phyloP scores from a whole-genome alignment of 805 yeast genomes.

The Starmerella riodocensis region DNA sequence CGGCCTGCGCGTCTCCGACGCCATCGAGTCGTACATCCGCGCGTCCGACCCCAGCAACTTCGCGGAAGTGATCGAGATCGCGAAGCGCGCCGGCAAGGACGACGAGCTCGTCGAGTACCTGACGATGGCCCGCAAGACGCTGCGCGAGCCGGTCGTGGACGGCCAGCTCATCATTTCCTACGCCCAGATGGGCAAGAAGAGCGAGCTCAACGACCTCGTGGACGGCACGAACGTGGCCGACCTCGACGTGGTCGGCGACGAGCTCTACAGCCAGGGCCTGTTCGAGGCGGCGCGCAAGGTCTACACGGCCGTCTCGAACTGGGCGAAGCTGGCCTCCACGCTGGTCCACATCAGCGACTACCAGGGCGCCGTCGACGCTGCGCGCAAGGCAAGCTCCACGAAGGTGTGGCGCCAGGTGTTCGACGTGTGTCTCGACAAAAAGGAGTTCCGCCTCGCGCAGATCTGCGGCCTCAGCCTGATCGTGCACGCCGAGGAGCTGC shows the following conservation, averaged over 20 bases:
- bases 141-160: conserved; percentile 86
- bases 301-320: conserved; percentile 75
- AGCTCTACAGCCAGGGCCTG: conserved; percentile 62
- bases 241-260: conserved; percentile 83
- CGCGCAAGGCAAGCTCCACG: conserved; percentile 89
- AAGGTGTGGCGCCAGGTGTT: conserved; percentile 96
- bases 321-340: conserved; percentile 93
- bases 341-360: conserved; percentile 82
- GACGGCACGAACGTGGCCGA: conserved; percentile 87
- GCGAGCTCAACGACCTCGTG: conserved; percentile 74
- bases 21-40: conserved; percentile 79
- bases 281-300: conserved; percentile 88
- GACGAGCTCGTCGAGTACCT: conserved; percentile 82
- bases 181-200: conserved; percentile 61
- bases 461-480: conserved; percentile 95
- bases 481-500: conserved; percentile 93
- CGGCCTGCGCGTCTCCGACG: conserved; percentile 82
- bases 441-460: conserved; percentile 93
- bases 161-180: conserved; percentile 80
- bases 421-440: conserved; percentile 88
- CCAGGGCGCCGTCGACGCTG: conserved; percentile 96
- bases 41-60: conserved; percentile 86
- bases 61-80: conserved; percentile 81
- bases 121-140: conserved; percentile 78
- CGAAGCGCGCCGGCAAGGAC: conserved; percentile 91